Conservation (phyloP, 768 basidiomycete species). For the Scleroderma bovista region DNA sequence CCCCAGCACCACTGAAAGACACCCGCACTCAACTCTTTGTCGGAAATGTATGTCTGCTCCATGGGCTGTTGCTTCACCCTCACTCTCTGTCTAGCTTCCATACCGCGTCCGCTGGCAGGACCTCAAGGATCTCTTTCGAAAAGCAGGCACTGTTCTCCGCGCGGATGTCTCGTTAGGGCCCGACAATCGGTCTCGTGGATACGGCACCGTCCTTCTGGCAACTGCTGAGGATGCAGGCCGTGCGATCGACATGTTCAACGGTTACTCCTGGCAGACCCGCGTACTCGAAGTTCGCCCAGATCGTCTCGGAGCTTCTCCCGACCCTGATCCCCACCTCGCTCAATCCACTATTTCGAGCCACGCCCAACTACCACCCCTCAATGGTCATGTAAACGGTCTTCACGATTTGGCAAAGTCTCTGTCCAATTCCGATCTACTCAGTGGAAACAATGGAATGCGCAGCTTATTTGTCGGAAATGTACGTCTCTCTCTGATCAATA, state of each 20-base stretch:
- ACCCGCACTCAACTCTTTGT: slow-evolving; percentile 95
- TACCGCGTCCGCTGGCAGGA: slow-evolving; percentile 99
- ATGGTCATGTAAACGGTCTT: slow-evolving; percentile 9
- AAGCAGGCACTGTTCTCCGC: slow-evolving; percentile 84
- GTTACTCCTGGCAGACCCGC: slow-evolving; percentile 94
- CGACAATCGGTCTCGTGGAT: slow-evolving; percentile 88
- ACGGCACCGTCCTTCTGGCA: slow-evolving; percentile 92
- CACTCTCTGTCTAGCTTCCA: slow-evolving; percentile 60
- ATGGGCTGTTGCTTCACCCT: background rate
- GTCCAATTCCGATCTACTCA: slow-evolving; percentile 19
- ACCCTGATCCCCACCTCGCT: slow-evolving; percentile 12
- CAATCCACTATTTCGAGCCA: background rate
- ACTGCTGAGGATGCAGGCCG: slow-evolving; percentile 92
- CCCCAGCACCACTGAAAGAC: slow-evolving; percentile 52
- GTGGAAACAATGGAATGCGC: slow-evolving; percentile 34
- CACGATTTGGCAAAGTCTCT: slow-evolving; percentile 14
- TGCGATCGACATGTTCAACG: slow-evolving; percentile 95
- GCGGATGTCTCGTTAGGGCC: slow-evolving; percentile 77
- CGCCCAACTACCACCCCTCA: slow-evolving; percentile 6
- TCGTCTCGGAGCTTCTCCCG: slow-evolving; percentile 43
- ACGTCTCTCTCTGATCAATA: slow-evolving; percentile 25
- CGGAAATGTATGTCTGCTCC: slow-evolving; percentile 68
- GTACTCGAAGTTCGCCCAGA: slow-evolving; percentile 90
- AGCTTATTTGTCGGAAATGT: slow-evolving; percentile 90
- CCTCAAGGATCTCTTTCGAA: slow-evolving; percentile 94